Evolutionary conservation across 2,329 filamentous ascomycete species (phyloP).

Genomic region (Cladosporium sphaerospermum): DNA sequence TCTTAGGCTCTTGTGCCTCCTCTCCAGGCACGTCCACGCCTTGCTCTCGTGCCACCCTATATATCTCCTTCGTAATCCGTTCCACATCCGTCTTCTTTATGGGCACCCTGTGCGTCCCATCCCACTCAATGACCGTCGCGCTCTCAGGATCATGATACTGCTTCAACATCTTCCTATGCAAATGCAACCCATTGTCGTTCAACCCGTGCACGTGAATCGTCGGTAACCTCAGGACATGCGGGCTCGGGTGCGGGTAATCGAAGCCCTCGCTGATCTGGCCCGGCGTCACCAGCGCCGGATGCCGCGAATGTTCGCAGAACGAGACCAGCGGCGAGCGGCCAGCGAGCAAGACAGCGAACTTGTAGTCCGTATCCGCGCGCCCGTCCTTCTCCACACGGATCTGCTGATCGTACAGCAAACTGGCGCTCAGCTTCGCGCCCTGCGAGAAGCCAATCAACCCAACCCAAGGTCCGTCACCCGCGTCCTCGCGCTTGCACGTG

Average conservation of each 20-base stretch:
- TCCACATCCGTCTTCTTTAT: constrained; percentile 62
- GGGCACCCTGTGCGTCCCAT: constrained; percentile 64
- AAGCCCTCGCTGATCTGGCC: constrained; percentile 42
- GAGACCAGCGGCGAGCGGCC: constrained; percentile 56
- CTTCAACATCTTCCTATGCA: constrained; percentile 51
- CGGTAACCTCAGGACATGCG: constrained; percentile 49
- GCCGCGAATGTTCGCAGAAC: constrained; percentile 38
- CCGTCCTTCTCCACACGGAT: constrained; percentile 38
- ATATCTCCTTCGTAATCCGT: constrained; percentile 47
- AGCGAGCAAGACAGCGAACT: constrained; percentile 58
- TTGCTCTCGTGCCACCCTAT: constrained; percentile 47
- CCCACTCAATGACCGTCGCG: constrained; percentile 61
- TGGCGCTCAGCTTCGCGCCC: constrained; percentile 43
- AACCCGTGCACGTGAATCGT: constrained; percentile 65
- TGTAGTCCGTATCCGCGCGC: constrained; percentile 39
- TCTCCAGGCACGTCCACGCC: constrained; percentile 32
- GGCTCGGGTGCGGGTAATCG: constrained; percentile 36
- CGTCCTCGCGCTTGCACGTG: constrained; percentile 41
- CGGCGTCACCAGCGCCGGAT: constrained; percentile 34
- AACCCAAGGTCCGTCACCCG: constrained; percentile 42
- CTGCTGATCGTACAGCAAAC: constrained; percentile 54
- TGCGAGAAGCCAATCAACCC: constrained; percentile 47
- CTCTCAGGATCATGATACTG: constrained; percentile 54
- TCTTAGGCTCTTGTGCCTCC: neutral
- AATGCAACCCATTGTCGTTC: constrained; percentile 52